Conservation (phyloP, 2,329 filamentous ascomycete genomes). For the Fusarium mangiferae region DNA sequence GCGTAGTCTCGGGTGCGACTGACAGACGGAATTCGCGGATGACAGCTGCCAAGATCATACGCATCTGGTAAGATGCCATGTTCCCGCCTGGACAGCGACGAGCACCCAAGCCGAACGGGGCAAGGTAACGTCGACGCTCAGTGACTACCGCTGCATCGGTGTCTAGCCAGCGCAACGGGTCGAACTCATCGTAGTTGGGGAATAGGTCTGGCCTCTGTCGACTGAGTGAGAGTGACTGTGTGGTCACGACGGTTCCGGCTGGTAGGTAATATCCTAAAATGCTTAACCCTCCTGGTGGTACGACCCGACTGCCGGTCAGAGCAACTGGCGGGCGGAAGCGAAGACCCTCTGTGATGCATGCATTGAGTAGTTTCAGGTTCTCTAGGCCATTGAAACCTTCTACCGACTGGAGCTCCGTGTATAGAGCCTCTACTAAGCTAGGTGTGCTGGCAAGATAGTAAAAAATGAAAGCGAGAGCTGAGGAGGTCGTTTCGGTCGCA, state of each 20-base stretch:
- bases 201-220: neutral
- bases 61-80: slow-evolving; percentile 1
- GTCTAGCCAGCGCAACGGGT: neutral
- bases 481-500: neutral
- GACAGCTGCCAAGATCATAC: neutral
- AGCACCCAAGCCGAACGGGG: neutral
- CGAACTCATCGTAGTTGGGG: neutral
- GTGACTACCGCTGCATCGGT: neutral
- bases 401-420: neutral
- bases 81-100: neutral
- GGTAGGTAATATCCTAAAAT: neutral
- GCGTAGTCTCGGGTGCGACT: neutral
- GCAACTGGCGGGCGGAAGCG: neutral
- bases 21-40: neutral
- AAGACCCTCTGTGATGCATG: neutral
- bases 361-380: neutral
- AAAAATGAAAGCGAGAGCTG: neutral
- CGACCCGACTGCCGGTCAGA: neutral
- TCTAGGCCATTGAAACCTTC: neutral
- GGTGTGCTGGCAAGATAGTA: neutral
- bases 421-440: neutral
- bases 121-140: neutral
- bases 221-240: neutral
- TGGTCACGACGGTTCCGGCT: neutral
- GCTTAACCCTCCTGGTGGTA: neutral